phyloP scores from a whole-genome alignment of 1,284 basidiomycete genomes.

The Testicularia cyperi region DNA sequence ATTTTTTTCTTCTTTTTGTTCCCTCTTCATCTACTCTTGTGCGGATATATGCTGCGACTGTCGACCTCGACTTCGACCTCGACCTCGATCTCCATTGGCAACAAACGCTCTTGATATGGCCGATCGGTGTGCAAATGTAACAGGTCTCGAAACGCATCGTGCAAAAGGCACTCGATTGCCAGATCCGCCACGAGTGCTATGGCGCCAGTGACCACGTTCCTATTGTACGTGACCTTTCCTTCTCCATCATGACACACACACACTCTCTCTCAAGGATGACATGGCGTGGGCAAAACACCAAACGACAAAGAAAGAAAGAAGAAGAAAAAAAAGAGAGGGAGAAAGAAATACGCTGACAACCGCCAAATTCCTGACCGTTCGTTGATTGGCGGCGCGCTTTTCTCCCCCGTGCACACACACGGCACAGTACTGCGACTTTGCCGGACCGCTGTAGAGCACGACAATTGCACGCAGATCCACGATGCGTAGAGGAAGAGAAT shows the following conservation, averaged over 20 bases:
- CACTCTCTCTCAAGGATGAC: neutral
- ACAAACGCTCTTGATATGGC: too few species aligned
- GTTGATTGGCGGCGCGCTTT: neutral
- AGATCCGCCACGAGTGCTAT: constrained; percentile 79
- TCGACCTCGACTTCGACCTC: too few species aligned
- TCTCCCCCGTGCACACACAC: too few species aligned
- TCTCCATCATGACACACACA: neutral
- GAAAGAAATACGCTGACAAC: too few species aligned
- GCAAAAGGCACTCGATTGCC: constrained; percentile 71
- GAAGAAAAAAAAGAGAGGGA: too few species aligned
- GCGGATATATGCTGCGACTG: too few species aligned
- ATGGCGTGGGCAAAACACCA: neutral
- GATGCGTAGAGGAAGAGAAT: neutral
- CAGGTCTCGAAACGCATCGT: constrained; percentile 65
- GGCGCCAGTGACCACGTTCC: constrained; percentile 79
- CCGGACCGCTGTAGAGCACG: constrained; percentile 14
- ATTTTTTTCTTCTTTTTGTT: too few species aligned
- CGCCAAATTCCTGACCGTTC: too few species aligned
- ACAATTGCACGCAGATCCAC: neutral
- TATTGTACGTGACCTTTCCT: constrained; percentile 62
- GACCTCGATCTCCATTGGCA: neutral
- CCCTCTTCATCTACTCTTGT: too few species aligned
- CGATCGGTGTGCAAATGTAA: too few species aligned
- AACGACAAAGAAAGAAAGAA: too few species aligned
- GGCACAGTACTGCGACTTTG: constrained; percentile 33